phyloP scores from a whole-genome alignment of 768 basidiomycete genomes.

The Lactifluus echinatus region DNA sequence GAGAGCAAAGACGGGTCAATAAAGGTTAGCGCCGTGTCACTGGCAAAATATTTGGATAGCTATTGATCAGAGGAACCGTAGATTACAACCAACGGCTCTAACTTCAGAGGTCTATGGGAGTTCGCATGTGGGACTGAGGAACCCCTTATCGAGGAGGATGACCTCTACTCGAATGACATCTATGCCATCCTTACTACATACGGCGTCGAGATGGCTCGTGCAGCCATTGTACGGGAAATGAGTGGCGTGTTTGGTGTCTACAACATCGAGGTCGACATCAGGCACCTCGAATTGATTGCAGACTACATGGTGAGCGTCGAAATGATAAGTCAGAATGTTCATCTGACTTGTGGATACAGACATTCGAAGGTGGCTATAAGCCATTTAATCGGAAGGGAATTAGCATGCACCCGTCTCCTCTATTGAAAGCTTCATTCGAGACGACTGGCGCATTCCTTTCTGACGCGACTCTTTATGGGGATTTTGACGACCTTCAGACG shows the following conservation, averaged over 20 bases:
- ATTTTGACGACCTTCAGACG: constrained; percentile 86
- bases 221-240: constrained; percentile 86
- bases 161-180: constrained; percentile 91
- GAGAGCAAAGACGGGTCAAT: constrained; percentile 44
- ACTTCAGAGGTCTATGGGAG: constrained; percentile 83
- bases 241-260: constrained; percentile 88
- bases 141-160: constrained; percentile 58
- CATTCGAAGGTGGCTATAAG: constrained; percentile 95
- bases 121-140: constrained; percentile 41
- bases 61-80: constrained; percentile 25
- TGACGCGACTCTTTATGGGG: constrained; percentile 85
- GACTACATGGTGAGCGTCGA: constrained; percentile 86
- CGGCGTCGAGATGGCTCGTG: constrained; percentile 94
- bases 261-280: constrained; percentile 88
- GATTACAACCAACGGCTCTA: constrained; percentile 90
- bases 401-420: constrained; percentile 85
- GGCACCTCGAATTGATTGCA: constrained; percentile 94
- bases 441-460: constrained; percentile 91
- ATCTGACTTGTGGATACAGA: constrained; percentile 41
- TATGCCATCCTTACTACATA: constrained; percentile 86
- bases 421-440: constrained; percentile 96
- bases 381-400: constrained; percentile 97
- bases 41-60: background rate
- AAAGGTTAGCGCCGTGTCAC: constrained; percentile 33
- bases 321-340: background rate